phyloP scores from a whole-genome alignment of 163 green algal species.

The Chlamydomonas reinhardtii region DNA sequence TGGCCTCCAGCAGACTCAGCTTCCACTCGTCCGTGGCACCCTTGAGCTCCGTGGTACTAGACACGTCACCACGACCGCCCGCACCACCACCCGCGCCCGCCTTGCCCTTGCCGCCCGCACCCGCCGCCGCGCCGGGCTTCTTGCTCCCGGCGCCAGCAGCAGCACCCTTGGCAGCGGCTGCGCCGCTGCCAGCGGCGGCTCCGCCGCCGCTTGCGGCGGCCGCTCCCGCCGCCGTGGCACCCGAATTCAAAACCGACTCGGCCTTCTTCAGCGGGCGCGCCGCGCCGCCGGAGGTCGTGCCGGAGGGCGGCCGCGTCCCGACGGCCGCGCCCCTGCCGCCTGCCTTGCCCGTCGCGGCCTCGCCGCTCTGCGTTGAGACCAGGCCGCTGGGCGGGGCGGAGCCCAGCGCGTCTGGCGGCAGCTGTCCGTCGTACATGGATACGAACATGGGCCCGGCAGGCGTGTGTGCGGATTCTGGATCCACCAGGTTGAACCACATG shows the following conservation, averaged over 20 bases:
- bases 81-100: background rate
- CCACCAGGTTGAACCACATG: conserved; percentile 37
- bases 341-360: background rate
- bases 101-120: background rate
- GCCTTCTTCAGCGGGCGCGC: background rate
- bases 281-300: too few species aligned
- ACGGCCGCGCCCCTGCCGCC: too few species aligned
- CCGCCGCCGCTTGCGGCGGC: background rate
- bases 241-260: background rate
- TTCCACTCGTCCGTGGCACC: conserved; percentile 46
- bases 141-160: background rate
- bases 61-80: background rate
- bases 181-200: background rate
- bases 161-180: background rate
- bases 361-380: background rate
- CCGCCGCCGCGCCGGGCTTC: background rate
- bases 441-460: conserved; percentile 7
- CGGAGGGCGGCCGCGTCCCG: too few species aligned
- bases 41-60: conserved; percentile 32
- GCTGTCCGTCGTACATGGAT: background rate
- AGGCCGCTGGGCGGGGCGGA: background rate
- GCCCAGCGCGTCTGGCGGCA: background rate
- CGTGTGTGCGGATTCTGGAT: background rate
- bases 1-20: conserved; percentile 31
- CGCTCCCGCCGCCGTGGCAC: too few species aligned